Base-by-base conservation (phyloP, 768 basidiomycete species). In the Astraeus odoratus region DNA sequence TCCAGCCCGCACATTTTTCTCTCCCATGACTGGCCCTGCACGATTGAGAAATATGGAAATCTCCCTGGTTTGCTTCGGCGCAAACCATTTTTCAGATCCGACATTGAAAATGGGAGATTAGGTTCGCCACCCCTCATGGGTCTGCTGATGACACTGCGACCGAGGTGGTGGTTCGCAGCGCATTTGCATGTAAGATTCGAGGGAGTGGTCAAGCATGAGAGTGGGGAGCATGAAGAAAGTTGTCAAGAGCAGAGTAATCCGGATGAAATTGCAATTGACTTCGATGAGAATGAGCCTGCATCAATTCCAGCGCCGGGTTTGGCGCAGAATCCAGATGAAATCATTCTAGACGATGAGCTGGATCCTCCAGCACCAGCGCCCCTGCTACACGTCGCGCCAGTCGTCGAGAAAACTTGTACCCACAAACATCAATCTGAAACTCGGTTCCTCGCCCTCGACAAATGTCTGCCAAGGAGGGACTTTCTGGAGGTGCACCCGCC, bases 11-110 rank as follows among this genome's bases (percentile, higher is more conserved):
- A 80, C 23, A 75, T 98, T 22, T 89, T 97, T 70, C 73, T 98
- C 27, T 97, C 94, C 2, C 95, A 99, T 59, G 96, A 98, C 64
- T 99, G 95, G 96, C 96, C 96, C 0, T 75, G 78, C 33, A 73
- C 73, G 2, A 93, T 99, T 43, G 91, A 86, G 48, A 78, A 80
- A 8, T 73, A 92, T 51, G 93, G 94, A 15, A 75, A 97, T 56
- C 62, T 82, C 6, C 55, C 57, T 5, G 70, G 56, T 8, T 71
- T 99, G 0, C 66, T 98, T 12, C 71, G 79, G 3, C 75, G 77
- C 34, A 98, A 94, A 60, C 79, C 81, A 1, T 86, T 83, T 66
- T 84, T 97, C 58, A 70, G 72, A 27, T 66, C 70, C 20, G 90
- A 97, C 64, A 73, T 93, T 48, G 60, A 69, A 16, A 67, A 52